Conservation (phyloP, 805 yeast species). For the Ogataea philodendri region DNA sequence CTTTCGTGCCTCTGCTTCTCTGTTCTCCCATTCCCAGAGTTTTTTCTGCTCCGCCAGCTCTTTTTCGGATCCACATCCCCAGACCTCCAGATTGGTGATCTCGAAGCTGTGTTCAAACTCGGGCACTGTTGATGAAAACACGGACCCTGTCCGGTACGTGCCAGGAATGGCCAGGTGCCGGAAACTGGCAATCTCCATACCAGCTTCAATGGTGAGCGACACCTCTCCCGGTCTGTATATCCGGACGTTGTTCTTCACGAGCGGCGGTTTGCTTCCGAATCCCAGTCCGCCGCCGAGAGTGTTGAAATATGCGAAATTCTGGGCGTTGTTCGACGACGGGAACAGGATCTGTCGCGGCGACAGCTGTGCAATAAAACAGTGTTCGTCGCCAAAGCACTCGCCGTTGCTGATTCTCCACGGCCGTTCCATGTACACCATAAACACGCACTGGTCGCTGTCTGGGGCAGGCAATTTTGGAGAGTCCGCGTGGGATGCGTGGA, state of each 20-base stretch:
- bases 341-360: slow-evolving; percentile 64
- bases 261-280: slow-evolving; percentile 70
- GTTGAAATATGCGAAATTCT: slow-evolving; percentile 58
- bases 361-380: slow-evolving; percentile 60
- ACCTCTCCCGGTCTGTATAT: slow-evolving; percentile 67
- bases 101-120: slow-evolving; percentile 68
- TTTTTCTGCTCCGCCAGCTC: slow-evolving; percentile 74
- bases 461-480: slow-evolving; percentile 16
- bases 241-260: slow-evolving; percentile 43
- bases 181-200: slow-evolving; percentile 78
- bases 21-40: slow-evolving; percentile 89
- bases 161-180: slow-evolving; percentile 65
- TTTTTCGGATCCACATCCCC: slow-evolving; percentile 85
- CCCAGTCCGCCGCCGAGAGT: slow-evolving; percentile 81
- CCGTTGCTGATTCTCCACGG: slow-evolving; percentile 82
- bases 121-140: slow-evolving; percentile 26
- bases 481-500: slow-evolving; percentile 27
- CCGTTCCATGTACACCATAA: slow-evolving; percentile 60
- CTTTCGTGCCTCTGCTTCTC: slow-evolving; percentile 78
- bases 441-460: slow-evolving; percentile 41
- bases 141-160: slow-evolving; percentile 39
- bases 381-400: slow-evolving; percentile 63
- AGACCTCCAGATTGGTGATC: slow-evolving; percentile 78
- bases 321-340: slow-evolving; percentile 23
- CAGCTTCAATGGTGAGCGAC: slow-evolving; percentile 73